Evolutionary conservation across 495 filamentous ascomycete genomes (phyloP).

Genomic region (Evansstolkia leycettana): DNA sequence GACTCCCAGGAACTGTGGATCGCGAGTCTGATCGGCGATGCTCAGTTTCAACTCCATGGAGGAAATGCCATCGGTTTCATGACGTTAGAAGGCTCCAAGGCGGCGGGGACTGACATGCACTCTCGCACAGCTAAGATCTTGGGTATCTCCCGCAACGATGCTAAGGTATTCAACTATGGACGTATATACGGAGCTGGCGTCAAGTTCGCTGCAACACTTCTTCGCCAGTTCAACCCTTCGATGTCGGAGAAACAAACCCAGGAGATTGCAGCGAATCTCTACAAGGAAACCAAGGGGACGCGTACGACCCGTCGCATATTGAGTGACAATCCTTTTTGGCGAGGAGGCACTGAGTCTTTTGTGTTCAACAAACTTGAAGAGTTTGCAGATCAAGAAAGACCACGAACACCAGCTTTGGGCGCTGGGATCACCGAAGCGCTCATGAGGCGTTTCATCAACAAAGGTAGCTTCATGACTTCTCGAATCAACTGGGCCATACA

Average conservation of each 20-base stretch:
- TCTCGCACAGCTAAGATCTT: slow-evolving; percentile 86
- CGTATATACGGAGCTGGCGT: slow-evolving; percentile 94
- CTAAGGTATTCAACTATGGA: slow-evolving; percentile 98
- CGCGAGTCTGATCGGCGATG: slow-evolving; percentile 86
- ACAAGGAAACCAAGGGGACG: slow-evolving; percentile 77
- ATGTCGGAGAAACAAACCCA: slow-evolving; percentile 66
- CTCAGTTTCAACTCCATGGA: slow-evolving; percentile 85
- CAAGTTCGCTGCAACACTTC: slow-evolving; percentile 80
- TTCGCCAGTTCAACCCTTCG: slow-evolving; percentile 83
- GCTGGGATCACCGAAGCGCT: slow-evolving; percentile 95
- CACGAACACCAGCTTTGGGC: slow-evolving; percentile 85
- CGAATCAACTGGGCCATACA: slow-evolving; percentile 99
- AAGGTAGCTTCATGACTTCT: slow-evolving; percentile 86
- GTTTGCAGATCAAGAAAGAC: slow-evolving; percentile 87
- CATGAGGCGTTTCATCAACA: slow-evolving; percentile 74
- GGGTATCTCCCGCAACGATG: slow-evolving; percentile 86
- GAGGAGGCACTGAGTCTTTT: slow-evolving; percentile 90
- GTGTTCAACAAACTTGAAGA: slow-evolving; percentile 98
- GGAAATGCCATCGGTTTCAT: slow-evolving; percentile 98
- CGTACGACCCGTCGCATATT: slow-evolving; percentile 60
- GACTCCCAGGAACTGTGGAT: slow-evolving; percentile 99
- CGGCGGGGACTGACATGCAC: slow-evolving; percentile 87
- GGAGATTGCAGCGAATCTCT: slow-evolving; percentile 65
- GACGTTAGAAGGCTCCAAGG: slow-evolving; percentile 93
- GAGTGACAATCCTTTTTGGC: slow-evolving; percentile 74